Evolutionary conservation across 140 eudicot species (phyloP).

Genomic region (Erigeron philadelphicus): DNA sequence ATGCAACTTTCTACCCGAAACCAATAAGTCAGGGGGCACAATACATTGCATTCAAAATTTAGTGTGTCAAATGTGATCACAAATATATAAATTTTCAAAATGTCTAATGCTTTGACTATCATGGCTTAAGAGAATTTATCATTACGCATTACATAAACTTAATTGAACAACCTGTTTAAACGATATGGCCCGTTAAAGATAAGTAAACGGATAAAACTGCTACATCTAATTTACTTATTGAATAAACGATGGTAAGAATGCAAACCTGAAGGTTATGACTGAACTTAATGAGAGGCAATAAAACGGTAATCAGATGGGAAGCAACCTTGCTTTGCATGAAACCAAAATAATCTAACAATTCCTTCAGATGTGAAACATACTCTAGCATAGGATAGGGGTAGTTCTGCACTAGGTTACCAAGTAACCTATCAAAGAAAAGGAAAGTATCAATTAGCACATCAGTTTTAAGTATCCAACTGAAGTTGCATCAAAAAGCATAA

Average conservation of each 20-base stretch:
- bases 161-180: background rate
- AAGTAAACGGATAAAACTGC: background rate
- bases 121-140: background rate
- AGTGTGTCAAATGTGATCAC: background rate
- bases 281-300: conserved; percentile 60
- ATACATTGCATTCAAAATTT: too few species aligned
- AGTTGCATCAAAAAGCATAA: background rate
- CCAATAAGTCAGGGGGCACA: too few species aligned
- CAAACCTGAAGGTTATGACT: conserved; percentile 73
- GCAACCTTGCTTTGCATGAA: conserved; percentile 57
- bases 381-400: conserved; percentile 66
- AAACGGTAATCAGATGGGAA: conserved; percentile 40
- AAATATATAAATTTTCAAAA: background rate
- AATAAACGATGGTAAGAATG: conserved; percentile 14
- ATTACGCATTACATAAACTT: background rate
- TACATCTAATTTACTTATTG: background rate
- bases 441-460: background rate
- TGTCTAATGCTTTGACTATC: background rate
- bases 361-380: conserved; percentile 62
- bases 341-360: conserved; percentile 69
- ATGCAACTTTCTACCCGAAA: too few species aligned
- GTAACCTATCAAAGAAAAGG: conserved; percentile 37
- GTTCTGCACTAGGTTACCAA: conserved; percentile 46
- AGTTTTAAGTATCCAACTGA: background rate
- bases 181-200: background rate